Base-by-base conservation (phyloP, 2,329 filamentous ascomycete genomes). In the Talaromyces sp. region DNA sequence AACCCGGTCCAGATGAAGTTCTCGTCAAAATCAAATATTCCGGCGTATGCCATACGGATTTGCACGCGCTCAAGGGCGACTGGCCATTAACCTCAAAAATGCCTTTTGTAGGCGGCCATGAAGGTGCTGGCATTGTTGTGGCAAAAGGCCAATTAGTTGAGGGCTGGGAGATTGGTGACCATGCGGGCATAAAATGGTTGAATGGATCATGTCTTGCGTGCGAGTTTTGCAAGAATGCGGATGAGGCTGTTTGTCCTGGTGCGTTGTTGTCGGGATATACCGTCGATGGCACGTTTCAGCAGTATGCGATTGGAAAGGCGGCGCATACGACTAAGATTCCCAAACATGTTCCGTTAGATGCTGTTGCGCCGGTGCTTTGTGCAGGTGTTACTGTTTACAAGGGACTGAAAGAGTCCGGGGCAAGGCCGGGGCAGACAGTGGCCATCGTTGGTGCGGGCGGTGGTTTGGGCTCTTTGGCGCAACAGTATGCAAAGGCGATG, bases 401-500 rank as follows among this genome's bases (percentile, higher is more conserved):
- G 82, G 92, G 90, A 13, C 78, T 96, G 67, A 96, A 96, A 82
- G 92, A 96, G 79, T 92, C 91, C 0, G 88, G 87, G 31, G 89
- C 85, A 43, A 82, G 84, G 63, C 87, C 92, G 1, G 92, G 92
- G 29, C 88, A 96, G 78, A 89, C 83, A 43, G 87, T 96, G 45
- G 93, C 91, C 69, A 90, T 97, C 70, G 92, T 96, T 67, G 93
- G 93, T 75, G 92, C 92, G 17, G 92, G 92, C 68, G 92, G 92
- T 78, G 91, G 92, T 72, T 85, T 96, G 60, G 92, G 92, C 22
- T 89, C 86, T 58, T 82, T 96, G 67, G 93, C 92, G 15, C 84
- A 91, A 70, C 93, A 97, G 80, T 97, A 96, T 79, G 92, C 91
- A 58, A 91, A 89, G 78, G 93, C 93, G 38, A 96, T 97, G 92